Base-by-base conservation (phyloP, 768 basidiomycete genomes). In the Dentipellis fragilis region DNA sequence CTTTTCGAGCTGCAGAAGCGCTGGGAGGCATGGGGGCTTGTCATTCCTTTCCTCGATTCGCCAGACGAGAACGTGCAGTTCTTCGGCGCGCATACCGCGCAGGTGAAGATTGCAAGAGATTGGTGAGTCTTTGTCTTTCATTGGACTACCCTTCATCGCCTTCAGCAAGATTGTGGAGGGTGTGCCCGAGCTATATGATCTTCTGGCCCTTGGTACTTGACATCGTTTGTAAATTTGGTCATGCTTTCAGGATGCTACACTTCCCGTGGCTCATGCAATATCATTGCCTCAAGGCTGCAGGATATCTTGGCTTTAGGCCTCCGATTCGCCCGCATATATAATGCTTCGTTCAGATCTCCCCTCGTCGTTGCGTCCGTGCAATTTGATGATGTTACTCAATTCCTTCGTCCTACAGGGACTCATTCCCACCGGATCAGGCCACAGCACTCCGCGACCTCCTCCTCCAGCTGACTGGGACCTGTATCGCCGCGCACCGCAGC, bases 41-140 rank as follows among this genome's bases (percentile, higher is more conserved):
- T 92, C 17, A 76, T 88, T 37, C 89, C 90, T 0, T 77, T 93
- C 59, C 70, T 93, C 22, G 75, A 83, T 12, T 75, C 86, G 63
- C 70, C 74, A 29, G 87, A 94, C 68, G 76, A 77, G 52, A 91
- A 91, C 64, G 89, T 95, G 10, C 88, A 93, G 67, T 97, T 95
- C 76, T 95, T 92, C 64, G 92, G 93, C 2, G 93, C 93, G 4
- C 93, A 96, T 63, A 96, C 91, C 0, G 81, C 87, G 2, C 91
- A 94, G 65, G 89, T 94, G 58, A 97, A 97, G 78, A 91, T 95
- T 59, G 83, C 87, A 12, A 75, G 93, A 59, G 93, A 95, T 67
- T 95, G 93, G 93, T 93, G 66, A n/a, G 59, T 12, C 22, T n/a
- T 49, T 17, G 23, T 7, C 12, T 29, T 16, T 3, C 10, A 16